phyloP scores from a whole-genome alignment of 1,284 basidiomycete genomes.

The Uromyces viciae-fabae region DNA sequence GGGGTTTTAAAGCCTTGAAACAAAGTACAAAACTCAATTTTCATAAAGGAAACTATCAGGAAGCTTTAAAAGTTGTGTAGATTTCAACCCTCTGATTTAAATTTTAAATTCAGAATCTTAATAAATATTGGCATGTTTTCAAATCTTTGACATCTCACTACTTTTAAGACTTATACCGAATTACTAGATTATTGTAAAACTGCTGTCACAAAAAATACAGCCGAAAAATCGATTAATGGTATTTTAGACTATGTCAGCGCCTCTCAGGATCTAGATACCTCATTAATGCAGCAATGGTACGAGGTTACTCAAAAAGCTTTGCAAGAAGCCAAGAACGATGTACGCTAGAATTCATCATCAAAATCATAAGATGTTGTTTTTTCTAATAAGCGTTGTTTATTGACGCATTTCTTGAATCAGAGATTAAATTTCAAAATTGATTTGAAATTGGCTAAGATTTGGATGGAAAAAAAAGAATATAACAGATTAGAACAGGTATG shows the following conservation, averaged over 20 bases:
- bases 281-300: slow-evolving; percentile 89
- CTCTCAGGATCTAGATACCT: slow-evolving; percentile 75
- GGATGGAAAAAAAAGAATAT: slow-evolving; percentile 93
- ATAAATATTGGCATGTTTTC: too few species aligned
- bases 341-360: slow-evolving; percentile 54
- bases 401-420: slow-evolving; percentile 56
- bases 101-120: too few species aligned
- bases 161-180: slow-evolving; percentile 31
- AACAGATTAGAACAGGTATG: slow-evolving; percentile 71
- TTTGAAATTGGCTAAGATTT: slow-evolving; percentile 92
- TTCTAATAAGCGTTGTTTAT: not conserved
- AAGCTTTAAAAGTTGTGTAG: slow-evolving; percentile 80
- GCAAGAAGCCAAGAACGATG: slow-evolving; percentile 92
- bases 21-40: slow-evolving; percentile 95
- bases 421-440: slow-evolving; percentile 91
- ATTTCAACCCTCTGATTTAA: slow-evolving; percentile 78
- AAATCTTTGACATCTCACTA: slow-evolving; percentile 65
- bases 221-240: slow-evolving; percentile 95
- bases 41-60: slow-evolving; percentile 69
- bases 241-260: slow-evolving; percentile 94
- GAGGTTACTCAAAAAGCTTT: slow-evolving; percentile 84
- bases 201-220: slow-evolving; percentile 60
- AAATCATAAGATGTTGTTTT: not conserved
- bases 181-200: slow-evolving; percentile 24
- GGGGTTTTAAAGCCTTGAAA: slow-evolving; percentile 98